Evolutionary conservation across 1,139 yeast species (phyloP), one percentile per base, ranked within the genome.

Genomic region (Magnusiomyces magnusii): DNA sequence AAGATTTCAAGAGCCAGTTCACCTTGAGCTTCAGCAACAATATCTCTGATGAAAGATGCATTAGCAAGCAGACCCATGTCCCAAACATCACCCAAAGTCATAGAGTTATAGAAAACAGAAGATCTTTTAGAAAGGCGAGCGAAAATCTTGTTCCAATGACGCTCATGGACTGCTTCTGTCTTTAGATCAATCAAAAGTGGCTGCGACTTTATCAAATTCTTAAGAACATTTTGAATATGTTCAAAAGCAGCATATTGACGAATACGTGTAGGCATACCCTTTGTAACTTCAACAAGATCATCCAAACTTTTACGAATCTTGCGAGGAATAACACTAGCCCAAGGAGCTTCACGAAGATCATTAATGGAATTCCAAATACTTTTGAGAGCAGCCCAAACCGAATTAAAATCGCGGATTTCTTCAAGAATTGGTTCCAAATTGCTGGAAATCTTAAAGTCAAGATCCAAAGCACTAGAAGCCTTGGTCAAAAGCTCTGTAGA

Each of bases 171-270:
- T 0, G 82, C 78, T 0, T 80, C 86, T 19, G 82, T 78, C 62
- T 79, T 82, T 62, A 91, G 72, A 5, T 81, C 84, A 0, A 74
- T 66, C 0, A 87, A 56, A 13, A 78, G 61, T 0, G 80, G 71
- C 34, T 76, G 73, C 2, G 75, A 70, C 58, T 76, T 76, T 31
- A 80, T 65, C 44, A 79, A 69, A 1, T 69, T 66, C 60, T 80
- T 80, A 3, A 87, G 70, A 0, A 69, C 67, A 17, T 71, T 72
- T 63, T 83, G 84, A 36, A 86, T 76, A 50, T 80, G 80, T 63
- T 81, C 86, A 68, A 85, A 86, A 0, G 92, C 90, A 0, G 84
- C 76, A 68, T 87, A 87, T 63, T 85, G 91, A 7, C 90, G 78
- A 24, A 86, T 77, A 23, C 80, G 76, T 0, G 79, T 73, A 0